Percentiles rank a stretch among this genome's conserved stretches.
Conservation (phyloP, 2,329 filamentous ascomycete genomes). For the Periconia digitata region DNA sequence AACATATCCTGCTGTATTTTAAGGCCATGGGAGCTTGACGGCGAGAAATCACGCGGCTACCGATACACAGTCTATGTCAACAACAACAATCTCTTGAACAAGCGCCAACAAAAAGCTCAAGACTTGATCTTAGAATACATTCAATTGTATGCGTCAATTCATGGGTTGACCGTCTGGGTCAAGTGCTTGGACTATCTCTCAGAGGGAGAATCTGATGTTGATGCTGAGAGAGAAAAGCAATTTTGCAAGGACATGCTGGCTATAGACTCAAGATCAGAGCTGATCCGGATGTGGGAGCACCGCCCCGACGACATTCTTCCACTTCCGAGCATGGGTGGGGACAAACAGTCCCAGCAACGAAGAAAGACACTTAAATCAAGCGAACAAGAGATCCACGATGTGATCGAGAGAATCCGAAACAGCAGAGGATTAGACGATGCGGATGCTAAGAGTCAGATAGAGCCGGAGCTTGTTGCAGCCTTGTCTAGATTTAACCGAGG, state of each 20-base stretch:
- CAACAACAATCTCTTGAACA: conserved; percentile 4
- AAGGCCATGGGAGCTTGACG: conserved; percentile 7
- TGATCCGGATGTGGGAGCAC: conserved; percentile 6
- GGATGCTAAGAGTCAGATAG: conserved; percentile 4
- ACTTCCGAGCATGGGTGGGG: conserved; percentile 1
- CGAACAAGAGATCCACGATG: conserved; percentile 1
- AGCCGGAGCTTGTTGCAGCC: conserved; percentile 6
- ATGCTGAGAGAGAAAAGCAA: conserved; percentile 7
- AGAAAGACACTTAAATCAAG: conserved; percentile 5
- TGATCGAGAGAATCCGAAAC: conserved; percentile 4
- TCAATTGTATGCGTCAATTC: conserved; percentile 8
- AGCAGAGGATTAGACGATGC: conserved; percentile 6
- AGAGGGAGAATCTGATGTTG: conserved; percentile 6
- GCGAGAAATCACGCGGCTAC: conserved; percentile 9
- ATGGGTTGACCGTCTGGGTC: conserved; percentile 6
- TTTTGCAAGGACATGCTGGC: conserved; percentile 8
- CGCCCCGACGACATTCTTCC: conserved; percentile 2
- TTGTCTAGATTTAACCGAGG: conserved; percentile 5
- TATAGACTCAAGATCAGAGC: conserved; percentile 7
- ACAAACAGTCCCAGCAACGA: conserved; percentile 1
- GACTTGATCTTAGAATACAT: conserved; percentile 7
- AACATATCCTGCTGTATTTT: conserved; percentile 5
- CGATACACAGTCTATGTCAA: conserved; percentile 4
- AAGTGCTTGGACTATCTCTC: conserved; percentile 9
- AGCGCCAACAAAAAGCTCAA: conserved; percentile 6